Evolutionary conservation across 768 basidiomycete genomes (phyloP), one percentile per base, ranked within the genome.

Genomic region (Dioszegia crocea): DNA sequence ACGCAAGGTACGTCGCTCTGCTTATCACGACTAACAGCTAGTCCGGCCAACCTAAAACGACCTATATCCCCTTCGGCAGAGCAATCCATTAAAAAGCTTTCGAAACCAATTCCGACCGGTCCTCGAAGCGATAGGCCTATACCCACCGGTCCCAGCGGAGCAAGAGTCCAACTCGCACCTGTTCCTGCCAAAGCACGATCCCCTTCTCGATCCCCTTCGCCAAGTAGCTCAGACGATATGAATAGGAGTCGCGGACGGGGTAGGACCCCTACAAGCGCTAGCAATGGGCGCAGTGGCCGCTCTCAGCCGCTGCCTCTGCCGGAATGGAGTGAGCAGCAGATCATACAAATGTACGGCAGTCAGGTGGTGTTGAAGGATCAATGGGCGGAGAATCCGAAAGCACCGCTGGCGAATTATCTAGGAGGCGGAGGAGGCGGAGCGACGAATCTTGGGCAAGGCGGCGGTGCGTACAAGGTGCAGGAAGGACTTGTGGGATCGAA

Each of bases 371-470:
- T 75, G 19, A 77, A 78, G 55, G 61, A 64, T 2, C 65, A 67
- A 53, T 75, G 75, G 74, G 30, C 60, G 5, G 75, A 78, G 31
- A 83, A 84, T 61, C 82, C 84, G 24, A 85, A 84, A 59, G 81
- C 82, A 0, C 80, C 83, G 11, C 65, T 84, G 39, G 77, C 79
- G 14, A 84, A 84, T 69, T 81, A 71, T 56, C 40, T 78, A 29
- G 66, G 65, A 21, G 59, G 57, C 8, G 57, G 59, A 8, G 59
- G 47, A 14, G 66, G 69, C 23, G 65, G 68, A 17, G 67, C 61
- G 2, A 53, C 62, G 2, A 66, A 68, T 10, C 59, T 70, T 16
- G 67, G 55, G 3, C 33, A 56, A n/a, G 67, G 62, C 19, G 61
- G 68, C 38, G 71, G 76, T 2, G 57, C 61, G 23, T 82, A 78